Base-by-base conservation (phyloP, 2,329 filamentous ascomycete genomes). In the Talaromyces sp. region DNA sequence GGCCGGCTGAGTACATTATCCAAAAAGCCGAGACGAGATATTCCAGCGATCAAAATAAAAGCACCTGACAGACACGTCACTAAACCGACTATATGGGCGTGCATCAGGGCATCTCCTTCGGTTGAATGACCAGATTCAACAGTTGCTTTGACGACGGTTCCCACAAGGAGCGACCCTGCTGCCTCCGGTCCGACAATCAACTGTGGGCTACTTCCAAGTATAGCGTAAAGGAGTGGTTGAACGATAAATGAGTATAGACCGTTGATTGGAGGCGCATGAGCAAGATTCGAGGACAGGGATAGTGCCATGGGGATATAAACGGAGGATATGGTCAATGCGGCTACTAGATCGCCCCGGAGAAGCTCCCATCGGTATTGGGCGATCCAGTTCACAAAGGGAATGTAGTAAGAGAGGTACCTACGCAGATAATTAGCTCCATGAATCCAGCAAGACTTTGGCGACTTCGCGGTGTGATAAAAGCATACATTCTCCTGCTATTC, bases 251-350 rank as follows among this genome's bases (percentile, higher is more conserved):
- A 87, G 79, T 98, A 99, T 3, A 99, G 84, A 0, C 95, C 95
- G 73, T 97, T 94, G 72, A 98, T 93, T 0, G 95, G 90, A 9
- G 94, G 93, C 1, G 97, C 88, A 75, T 98, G 95, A 6, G 90
- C 93, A 49, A 99, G 87, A 74, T 98, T 98, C 47, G 92, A 88
- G 63, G 95, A 93, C 69, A 96, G 90, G 0, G 95, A 98, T 15
- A 99, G 85, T 0, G 93, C 90, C 93, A 99, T 97, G 61, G 95
- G 95, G 43, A 99, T 90, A 77, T 99, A 99, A 81, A 99, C 95
- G 31, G 93, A 97, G n/a, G 94, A 92, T 81, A 99, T 90, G n/a
- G 95, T 98, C 68, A 98, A 77, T 58, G 94, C 93, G 9, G 94
- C 90, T 15, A 96, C 83, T 19, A 98, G 80, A 77, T 99, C 95